A percentile compares a stretch with the other conserved stretches of the same genome.
Conservation (phyloP, 2,329 filamentous ascomycete genomes). For the Beauveria rudraprayagi region DNA sequence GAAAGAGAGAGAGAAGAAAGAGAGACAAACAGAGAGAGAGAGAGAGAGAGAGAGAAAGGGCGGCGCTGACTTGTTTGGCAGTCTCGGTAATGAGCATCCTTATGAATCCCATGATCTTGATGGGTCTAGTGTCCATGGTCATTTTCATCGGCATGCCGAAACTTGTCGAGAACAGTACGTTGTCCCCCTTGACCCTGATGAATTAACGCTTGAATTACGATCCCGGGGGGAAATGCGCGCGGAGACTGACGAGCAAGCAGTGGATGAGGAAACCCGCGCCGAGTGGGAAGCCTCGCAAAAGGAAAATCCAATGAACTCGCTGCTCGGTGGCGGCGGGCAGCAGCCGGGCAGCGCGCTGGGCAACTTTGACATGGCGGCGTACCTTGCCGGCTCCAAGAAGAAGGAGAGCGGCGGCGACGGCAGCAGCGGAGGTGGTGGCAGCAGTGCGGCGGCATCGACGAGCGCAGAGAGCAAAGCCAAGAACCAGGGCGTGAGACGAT, state of each 20-base stretch:
- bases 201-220: not conserved
- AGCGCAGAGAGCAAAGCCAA: slow-evolving; percentile 23
- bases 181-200: not conserved
- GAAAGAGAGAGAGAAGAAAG: not conserved
- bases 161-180: slow-evolving; percentile 88
- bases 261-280: slow-evolving; percentile 92
- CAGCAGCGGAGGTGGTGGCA: not conserved
- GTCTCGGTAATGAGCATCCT: slow-evolving; percentile 75
- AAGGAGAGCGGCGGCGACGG: slow-evolving; percentile 24
- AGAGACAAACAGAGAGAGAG: not conserved
- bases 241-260: slow-evolving; percentile 36
- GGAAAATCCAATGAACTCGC: slow-evolving; percentile 56
- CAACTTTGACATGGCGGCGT: slow-evolving; percentile 56
- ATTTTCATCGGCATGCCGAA: slow-evolving; percentile 92
- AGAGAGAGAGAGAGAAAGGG: not conserved
- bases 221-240: too few species aligned
- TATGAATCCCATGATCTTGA: slow-evolving; percentile 94
- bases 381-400: slow-evolving; percentile 48
- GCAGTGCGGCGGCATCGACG: slow-evolving; percentile 14
- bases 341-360: slow-evolving; percentile 36
- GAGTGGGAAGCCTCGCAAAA: slow-evolving; percentile 91
- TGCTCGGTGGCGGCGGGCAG: slow-evolving; percentile 35
- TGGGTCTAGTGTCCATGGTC: slow-evolving; percentile 73
- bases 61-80: slow-evolving; percentile 23
- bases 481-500: slow-evolving; percentile 35